Evolutionary conservation across 2,329 filamentous ascomycete genomes (phyloP).

Genomic region (Colletotrichum horii): DNA sequence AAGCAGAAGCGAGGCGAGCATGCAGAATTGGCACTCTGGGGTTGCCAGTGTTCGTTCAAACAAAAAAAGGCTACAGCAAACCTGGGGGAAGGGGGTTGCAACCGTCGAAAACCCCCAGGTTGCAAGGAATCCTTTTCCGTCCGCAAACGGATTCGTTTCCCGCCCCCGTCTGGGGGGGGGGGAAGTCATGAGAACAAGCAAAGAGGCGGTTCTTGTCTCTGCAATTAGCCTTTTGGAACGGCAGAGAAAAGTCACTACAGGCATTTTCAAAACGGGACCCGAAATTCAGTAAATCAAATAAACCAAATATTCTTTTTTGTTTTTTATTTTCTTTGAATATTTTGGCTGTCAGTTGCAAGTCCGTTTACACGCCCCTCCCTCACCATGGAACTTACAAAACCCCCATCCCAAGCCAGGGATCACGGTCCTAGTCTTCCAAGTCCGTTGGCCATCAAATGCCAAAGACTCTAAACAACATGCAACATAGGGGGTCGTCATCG

Average conservation of each 20-base stretch:
- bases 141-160: constrained; percentile 14
- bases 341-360: neutral
- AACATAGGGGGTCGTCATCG: neutral
- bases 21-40: neutral
- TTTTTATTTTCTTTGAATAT: neutral
- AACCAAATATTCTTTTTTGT: neutral
- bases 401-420: neutral
- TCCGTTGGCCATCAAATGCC: neutral
- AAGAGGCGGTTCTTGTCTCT: neutral
- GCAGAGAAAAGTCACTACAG: neutral
- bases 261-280: neutral
- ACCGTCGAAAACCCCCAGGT: neutral
- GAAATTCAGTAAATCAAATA: neutral
- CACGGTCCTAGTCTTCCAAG: neutral
- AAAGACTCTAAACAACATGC: neutral
- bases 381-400: neutral
- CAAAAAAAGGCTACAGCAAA: neutral
- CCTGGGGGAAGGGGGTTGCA: neutral
- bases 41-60: neutral
- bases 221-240: constrained; percentile 5
- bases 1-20: neutral
- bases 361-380: neutral
- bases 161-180: neutral
- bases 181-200: constrained; percentile 12
- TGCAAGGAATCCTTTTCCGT: neutral